Base-by-base conservation (phyloP, 306 rosid genomes). In the Fagus crenata region DNA sequence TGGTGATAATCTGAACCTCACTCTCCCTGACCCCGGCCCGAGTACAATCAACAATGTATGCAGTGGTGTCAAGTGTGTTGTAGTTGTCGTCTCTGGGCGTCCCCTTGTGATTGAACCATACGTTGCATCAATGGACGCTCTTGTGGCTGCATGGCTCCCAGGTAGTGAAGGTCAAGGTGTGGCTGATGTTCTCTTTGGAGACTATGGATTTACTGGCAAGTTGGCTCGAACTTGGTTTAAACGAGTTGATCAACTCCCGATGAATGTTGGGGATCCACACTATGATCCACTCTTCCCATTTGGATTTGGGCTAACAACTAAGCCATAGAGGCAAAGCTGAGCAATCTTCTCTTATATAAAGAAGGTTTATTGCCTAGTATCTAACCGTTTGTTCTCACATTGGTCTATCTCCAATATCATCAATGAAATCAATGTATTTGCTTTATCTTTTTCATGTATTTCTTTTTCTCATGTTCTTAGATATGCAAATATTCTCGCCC, bases 101-200 rank as follows among this genome's bases (percentile, higher is more conserved):
- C 71, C 71, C 5, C 71, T 65, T 39, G 49, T 65, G 43, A n/a
- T 65, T 8, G 71, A 65, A 65, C 49, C 71, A 17, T 65, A 65
- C 17, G 14, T 65, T 37, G 49, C 46, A 39, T 65, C 49, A 7
- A 37, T 65, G 71, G 71, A 65, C 17, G 71, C 32, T 65, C 71
- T 65, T 7, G 71, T 65, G 15, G 71, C 71, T 65, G 71, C 71
- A 65, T 65, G 71, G 71, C 71, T 65, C 32, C 49, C 71, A 7
- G 71, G 71, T 7, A 65, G 31, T 7, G 49, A 65, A 65, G 71
- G 71, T n/a, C 5, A 65, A 65, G 71, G 71, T 17, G 71, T 65
- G 22, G 71, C 71, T 39, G 71, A 65, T 3, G 49, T 39, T 37
- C 71, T 65, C 37, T 65, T 65, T n/a, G 71, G 71, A 15, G 49